Evolutionary conservation across 805 yeast species (phyloP), one percentile per base, ranked within the genome.

Genomic region (Teunomyces panamensis): DNA sequence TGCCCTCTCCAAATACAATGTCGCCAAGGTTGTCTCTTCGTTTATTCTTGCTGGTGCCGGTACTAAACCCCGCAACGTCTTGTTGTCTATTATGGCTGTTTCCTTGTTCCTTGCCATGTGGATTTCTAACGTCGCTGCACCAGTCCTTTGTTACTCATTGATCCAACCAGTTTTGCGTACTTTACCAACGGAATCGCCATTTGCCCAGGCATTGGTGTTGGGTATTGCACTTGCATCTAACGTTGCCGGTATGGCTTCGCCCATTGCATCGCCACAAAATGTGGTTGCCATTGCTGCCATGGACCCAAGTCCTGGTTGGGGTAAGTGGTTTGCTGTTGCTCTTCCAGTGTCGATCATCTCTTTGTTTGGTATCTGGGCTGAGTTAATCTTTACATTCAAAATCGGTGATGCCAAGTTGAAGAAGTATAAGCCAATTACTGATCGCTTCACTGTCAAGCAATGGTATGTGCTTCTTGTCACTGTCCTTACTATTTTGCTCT

Each of bases 121-220:
- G 95, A 94, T 92, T 34, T 86, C 96, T 24, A 92, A 92, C 64
- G 98, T 92, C 37, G 99, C 99, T 0, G 94, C 98, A 0, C 99
- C 99, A 0, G 97, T 92, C 2, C 75, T 92, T 47, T 87, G 96
- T 68, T 89, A 80, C 59, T 89, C 97, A 5, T 87, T 92, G 52
- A 84, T 92, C 49, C 97, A 91, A 65, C 97, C 98, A 0, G 72
- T 92, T 17, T 71, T 92, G 54, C 78, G 96, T 59, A 88, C 95
- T 0, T 69, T 91, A 37, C 95, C 96, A 16, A 81, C 86, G 43
- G 82, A 82, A 9, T 84, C 91, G 17, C 77, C 82, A 3, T 89
- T 89, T 58, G 87, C 88, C 6, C 85, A 88, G 61, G 89, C 96
- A 1, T 74, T 92, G 56, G 86, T 92, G 44, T 69, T 92, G 41